phyloP scores from a whole-genome alignment of 306 rosid species.

The Betula pendula region DNA sequence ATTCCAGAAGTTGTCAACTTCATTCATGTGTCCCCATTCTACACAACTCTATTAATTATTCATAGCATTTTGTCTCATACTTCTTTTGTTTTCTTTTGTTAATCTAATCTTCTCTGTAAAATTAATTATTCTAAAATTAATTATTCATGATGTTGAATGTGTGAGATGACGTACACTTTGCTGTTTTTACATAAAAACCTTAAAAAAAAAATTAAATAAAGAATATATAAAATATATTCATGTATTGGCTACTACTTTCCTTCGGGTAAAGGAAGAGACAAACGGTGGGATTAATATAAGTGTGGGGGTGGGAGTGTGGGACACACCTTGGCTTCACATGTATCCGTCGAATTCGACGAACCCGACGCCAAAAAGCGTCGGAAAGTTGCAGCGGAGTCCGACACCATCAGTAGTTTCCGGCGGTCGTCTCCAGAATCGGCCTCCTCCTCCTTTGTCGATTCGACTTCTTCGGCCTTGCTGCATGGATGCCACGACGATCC shows the following conservation, averaged over 20 bases:
- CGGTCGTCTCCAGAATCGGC: not conserved
- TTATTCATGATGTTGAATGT: no score
- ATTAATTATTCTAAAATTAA: not conserved
- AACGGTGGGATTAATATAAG: not conserved
- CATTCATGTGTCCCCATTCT: not conserved
- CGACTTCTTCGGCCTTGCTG: constrained; percentile 5
- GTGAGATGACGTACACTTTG: no score
- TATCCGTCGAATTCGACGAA: constrained; percentile 21
- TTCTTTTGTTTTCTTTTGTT: not conserved
- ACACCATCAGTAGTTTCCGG: constrained; percentile 41
- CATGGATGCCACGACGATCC: constrained; percentile 85
- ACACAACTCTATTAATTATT: not conserved
- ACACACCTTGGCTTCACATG: constrained; percentile 48
- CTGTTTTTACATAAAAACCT: no score
- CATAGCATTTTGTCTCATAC: not conserved
- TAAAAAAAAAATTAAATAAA: not conserved
- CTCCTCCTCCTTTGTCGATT: not conserved
- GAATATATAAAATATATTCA: not conserved
- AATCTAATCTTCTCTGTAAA: not conserved
- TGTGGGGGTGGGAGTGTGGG: no score
- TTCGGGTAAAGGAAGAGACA: not conserved
- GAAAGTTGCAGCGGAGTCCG: not conserved
- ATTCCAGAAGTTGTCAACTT: not conserved
- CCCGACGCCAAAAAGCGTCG: constrained; percentile 60
- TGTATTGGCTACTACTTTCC: not conserved